phyloP scores from a whole-genome alignment of 306 rosid genomes.

The Sicyos baderoa region DNA sequence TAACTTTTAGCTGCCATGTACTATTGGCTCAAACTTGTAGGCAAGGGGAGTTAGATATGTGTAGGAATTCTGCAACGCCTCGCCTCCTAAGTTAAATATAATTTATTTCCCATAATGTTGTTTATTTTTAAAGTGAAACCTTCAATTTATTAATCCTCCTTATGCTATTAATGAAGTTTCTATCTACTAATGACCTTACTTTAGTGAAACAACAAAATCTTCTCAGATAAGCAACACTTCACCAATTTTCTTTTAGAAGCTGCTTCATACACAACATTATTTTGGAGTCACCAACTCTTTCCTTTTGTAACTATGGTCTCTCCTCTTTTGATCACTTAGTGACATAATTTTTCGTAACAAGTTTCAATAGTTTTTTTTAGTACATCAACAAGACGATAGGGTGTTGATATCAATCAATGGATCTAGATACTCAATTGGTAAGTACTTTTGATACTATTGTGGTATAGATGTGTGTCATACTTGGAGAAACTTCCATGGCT shows the following conservation, averaged over 20 bases:
- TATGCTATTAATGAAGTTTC: background rate
- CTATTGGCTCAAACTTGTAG: slow-evolving; percentile 7
- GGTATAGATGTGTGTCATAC: slow-evolving; percentile 1
- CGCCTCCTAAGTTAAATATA: background rate
- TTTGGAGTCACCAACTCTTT: too few species aligned
- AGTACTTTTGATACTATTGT: background rate
- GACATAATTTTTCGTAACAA: too few species aligned
- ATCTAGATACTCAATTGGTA: background rate
- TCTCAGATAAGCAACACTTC: too few species aligned
- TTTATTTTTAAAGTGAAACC: background rate
- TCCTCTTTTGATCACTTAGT: too few species aligned
- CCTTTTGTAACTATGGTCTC: too few species aligned
- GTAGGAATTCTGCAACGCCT: background rate
- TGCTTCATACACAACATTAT: too few species aligned
- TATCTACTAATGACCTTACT: background rate
- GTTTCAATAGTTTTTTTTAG: too few species aligned
- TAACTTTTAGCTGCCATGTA: background rate
- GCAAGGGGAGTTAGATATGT: background rate
- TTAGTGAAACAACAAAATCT: background rate
- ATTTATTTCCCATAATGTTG: background rate
- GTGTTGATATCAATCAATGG: background rate
- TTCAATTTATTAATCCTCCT: background rate
- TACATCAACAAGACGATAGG: background rate
- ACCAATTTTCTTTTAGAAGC: too few species aligned
- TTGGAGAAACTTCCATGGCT: background rate